Evolutionary conservation across 2,329 filamentous ascomycete genomes (phyloP).

Genomic region (Ceratocystiopsis minuta): DNA sequence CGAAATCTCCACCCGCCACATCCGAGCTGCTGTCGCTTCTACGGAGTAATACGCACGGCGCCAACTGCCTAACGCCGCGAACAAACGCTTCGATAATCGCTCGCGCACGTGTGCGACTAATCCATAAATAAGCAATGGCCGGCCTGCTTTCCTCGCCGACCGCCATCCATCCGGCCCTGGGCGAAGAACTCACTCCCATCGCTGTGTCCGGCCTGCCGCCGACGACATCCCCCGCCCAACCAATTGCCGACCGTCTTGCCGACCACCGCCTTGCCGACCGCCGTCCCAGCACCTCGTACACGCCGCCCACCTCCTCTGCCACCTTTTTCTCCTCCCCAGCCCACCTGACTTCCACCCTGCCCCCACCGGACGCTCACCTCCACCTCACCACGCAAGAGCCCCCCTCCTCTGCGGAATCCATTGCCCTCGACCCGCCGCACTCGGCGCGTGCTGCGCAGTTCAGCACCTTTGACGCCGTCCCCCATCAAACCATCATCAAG

Average conservation of each 20-base stretch:
- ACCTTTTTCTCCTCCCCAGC: too few relatives aligned
- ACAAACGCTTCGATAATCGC: too few relatives aligned
- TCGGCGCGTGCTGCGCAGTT: conserved; percentile 5
- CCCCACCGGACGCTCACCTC: too few relatives aligned
- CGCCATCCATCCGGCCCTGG: conserved; percentile 31
- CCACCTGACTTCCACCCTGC: conserved; percentile 13
- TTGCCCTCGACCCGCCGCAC: conserved; percentile 5
- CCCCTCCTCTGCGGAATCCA: not conserved
- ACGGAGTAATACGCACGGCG: not conserved
- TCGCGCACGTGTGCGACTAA: not conserved
- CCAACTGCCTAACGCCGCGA: conserved; percentile 3
- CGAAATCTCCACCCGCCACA: too few relatives aligned
- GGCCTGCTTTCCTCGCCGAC: conserved; percentile 25
- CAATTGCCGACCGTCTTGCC: not conserved
- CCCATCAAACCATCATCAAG: conserved; percentile 69
- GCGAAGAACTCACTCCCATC: conserved; percentile 3
- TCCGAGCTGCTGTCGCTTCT: too few relatives aligned
- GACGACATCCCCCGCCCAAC: not conserved
- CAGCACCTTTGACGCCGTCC: conserved; percentile 48
- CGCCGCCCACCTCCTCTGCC: not conserved
- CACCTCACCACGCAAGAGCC: too few relatives aligned
- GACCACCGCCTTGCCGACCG: not conserved
- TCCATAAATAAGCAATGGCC: conserved; percentile 15
- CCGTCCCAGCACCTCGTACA: conserved; percentile 5
- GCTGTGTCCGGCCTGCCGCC: conserved; percentile 8